Conservation (phyloP, 176 grass and related monocot species). For the Zea mays region DNA sequence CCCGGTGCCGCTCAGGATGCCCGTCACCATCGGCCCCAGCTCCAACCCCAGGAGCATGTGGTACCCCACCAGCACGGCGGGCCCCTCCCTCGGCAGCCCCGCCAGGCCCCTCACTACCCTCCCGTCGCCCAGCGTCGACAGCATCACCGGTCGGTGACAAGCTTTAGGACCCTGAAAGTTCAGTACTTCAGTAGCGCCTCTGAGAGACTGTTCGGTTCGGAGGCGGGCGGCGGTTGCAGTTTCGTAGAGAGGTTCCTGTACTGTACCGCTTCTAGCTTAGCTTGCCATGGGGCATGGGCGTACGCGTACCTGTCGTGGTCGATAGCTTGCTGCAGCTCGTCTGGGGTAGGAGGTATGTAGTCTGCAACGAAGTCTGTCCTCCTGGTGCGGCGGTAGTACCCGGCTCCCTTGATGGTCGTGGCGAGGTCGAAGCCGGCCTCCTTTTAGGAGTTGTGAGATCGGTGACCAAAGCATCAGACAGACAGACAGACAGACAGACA, state of each 20-base stretch:
- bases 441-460: conserved; percentile 36
- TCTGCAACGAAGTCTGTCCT: conserved; percentile 65
- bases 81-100: conserved; percentile 69
- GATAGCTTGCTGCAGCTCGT: conserved; percentile 51
- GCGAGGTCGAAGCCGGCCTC: conserved; percentile 73
- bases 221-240: no score
- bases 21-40: conserved; percentile 56
- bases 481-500: no score
- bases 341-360: conserved; percentile 60
- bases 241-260: neutral
- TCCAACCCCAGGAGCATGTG: conserved; percentile 96
- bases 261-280: no score
- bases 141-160: conserved; percentile 59
- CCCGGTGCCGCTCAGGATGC: conserved; percentile 52
- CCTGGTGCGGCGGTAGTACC: conserved; percentile 69
- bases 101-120: conserved; percentile 61
- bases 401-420: conserved; percentile 71
- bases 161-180: conserved; percentile 47
- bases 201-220: neutral
- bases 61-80: conserved; percentile 69
- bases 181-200: conserved; percentile 10
- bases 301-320: conserved; percentile 48
- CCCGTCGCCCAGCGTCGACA: conserved; percentile 72
- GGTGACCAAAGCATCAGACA: no score
- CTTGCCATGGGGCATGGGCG: no score